Evolutionary conservation across 345 rosid genomes (phyloP), one percentile per base, ranked within the genome.

Genomic region (Aquilaria yunnanensis): DNA sequence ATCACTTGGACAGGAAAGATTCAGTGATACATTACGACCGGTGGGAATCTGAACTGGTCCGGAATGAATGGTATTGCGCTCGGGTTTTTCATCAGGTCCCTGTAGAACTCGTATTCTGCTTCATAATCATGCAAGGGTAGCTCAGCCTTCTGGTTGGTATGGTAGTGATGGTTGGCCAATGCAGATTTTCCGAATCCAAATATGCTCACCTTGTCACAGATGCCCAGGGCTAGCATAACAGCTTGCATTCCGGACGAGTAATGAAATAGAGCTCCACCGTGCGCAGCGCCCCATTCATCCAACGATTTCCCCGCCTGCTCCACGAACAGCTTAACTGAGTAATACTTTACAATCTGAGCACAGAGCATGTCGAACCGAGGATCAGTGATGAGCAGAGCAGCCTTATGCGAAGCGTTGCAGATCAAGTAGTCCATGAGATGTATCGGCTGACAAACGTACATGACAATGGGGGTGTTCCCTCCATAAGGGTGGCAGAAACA

Each of bases 181-280:
- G 69, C 72, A 23, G 77, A 77, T 73, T 93, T 93, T 65, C 98
- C 98, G 58, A 85, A 93, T 47, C 98, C 97, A 47, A 93, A 90
- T 9, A 93, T 23, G n/a, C 89, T 73, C 45, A 93, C 97, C 74
- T 68, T 72, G 37, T 93, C 94, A 56, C 97, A 93, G 16, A 86
- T 66, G 46, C 97, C 98, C 12, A 78, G 68, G 0, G 97, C 85
- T 9, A 90, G 78, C 92, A 90, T 83, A 33, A 86, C 85, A 33
- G 97, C 98, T 53, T 93, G 97, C 83, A 90, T 80, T 34, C 97
- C 98, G 12, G 98, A 93, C 0, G 97, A 90, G 78, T 93, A 93
- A 56, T 93, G 98, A 64, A 93, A 93, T 83, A 88, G 56, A 3
- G 85, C 63, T 1, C 89, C 97, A 51, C 90, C 94, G 57, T 90